Conservation (phyloP, 2,329 filamentous ascomycete species). For the Trichoderma polysporum region DNA sequence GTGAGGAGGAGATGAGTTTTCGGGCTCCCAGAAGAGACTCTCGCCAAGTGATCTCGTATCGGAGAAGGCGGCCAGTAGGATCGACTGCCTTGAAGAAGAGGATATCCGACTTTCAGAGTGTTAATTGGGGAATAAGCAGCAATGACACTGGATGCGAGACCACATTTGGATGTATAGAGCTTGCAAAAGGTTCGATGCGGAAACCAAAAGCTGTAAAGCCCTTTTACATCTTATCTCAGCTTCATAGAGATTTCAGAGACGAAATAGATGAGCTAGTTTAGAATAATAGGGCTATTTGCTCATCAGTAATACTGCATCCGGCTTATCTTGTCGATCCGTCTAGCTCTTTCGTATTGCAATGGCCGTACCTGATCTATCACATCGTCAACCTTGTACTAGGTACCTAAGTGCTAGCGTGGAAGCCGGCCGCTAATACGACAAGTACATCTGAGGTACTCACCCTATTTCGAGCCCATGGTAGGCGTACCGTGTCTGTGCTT, state of each 20-base stretch:
- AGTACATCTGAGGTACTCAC: too few relatives aligned
- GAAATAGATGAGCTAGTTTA: conserved; percentile 12
- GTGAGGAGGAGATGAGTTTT: background rate
- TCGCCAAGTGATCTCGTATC: background rate
- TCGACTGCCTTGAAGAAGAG: background rate
- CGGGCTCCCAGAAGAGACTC: background rate
- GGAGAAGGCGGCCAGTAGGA: background rate
- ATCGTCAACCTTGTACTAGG: too few relatives aligned
- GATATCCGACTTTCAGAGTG: background rate
- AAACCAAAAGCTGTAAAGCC: background rate
- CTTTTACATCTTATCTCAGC: background rate
- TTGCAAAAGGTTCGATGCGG: background rate
- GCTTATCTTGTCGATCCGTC: too few relatives aligned
- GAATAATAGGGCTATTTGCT: background rate
- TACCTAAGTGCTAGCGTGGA: too few relatives aligned
- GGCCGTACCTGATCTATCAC: too few relatives aligned
- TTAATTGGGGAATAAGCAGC: background rate
- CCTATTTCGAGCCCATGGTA: too few relatives aligned
- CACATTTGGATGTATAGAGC: background rate
- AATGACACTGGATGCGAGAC: background rate
- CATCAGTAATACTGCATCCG: background rate
- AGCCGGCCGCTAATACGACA: too few relatives aligned
- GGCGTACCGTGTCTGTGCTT: too few relatives aligned
- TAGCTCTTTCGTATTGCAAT: too few relatives aligned
- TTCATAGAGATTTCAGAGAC: conserved; percentile 7